Conservation (phyloP, 2,329 filamentous ascomycete species). For the Aureobasidium namibiae region DNA sequence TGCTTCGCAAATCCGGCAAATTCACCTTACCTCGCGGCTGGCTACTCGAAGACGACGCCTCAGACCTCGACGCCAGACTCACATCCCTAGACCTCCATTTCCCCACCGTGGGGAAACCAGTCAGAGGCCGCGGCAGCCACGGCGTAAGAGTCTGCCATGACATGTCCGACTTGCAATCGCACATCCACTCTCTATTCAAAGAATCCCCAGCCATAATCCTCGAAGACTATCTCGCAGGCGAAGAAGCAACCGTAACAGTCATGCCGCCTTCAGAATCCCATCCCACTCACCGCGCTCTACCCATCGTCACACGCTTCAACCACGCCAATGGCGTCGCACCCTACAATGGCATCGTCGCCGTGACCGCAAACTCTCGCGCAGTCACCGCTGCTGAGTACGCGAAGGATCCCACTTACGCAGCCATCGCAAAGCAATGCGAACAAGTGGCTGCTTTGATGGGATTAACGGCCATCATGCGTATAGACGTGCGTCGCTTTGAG, state of each 20-base stretch:
- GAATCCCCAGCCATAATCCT: constrained; percentile 36
- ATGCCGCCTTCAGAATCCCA: constrained; percentile 37
- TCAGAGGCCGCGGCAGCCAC: constrained; percentile 42
- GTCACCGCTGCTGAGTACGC: constrained; percentile 27
- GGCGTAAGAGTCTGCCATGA: constrained; percentile 40
- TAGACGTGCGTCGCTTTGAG: constrained; percentile 37
- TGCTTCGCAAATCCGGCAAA: constrained; percentile 28
- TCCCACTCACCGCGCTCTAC: constrained; percentile 36
- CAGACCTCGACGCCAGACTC: constrained; percentile 17
- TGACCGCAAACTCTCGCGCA: constrained; percentile 39
- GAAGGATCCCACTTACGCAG: constrained; percentile 25
- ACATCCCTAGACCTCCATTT: constrained; percentile 20
- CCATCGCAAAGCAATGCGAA: constrained; percentile 33
- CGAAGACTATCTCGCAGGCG: constrained; percentile 41
- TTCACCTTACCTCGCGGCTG: constrained; percentile 33
- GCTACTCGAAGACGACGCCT: constrained; percentile 2
- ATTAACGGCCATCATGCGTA: constrained; percentile 38
- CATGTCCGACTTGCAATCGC: constrained; percentile 25
- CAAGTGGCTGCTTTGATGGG: constrained; percentile 31
- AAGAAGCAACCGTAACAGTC: constrained; percentile 45
- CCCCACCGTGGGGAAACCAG: constrained; percentile 42
- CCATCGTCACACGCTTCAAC: constrained; percentile 41
- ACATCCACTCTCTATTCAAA: constrained; percentile 28
- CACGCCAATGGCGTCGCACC: constrained; percentile 41
- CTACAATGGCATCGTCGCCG: constrained; percentile 42